phyloP scores from a whole-genome alignment of 495 filamentous ascomycete species.

The Neurospora cerealis region DNA sequence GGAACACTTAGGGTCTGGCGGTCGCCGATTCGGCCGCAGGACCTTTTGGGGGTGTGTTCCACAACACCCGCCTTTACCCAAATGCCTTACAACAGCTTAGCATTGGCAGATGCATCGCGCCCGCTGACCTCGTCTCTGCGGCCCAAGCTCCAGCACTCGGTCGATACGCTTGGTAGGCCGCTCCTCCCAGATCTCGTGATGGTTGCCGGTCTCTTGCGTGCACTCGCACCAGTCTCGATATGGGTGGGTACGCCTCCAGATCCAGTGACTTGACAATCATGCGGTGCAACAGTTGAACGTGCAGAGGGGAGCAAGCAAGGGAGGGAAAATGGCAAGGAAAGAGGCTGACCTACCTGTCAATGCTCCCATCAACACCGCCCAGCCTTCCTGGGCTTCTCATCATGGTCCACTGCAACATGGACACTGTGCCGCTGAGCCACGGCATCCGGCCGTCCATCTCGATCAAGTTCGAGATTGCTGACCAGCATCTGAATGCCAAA shows the following conservation, averaged over 20 bases:
- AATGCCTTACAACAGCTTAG: constrained; percentile 15
- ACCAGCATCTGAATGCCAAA: constrained; percentile 61
- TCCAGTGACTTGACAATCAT: constrained; percentile 32
- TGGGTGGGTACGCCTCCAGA: constrained; percentile 11
- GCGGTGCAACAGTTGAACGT: constrained; percentile 26
- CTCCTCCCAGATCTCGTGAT: constrained; percentile 1
- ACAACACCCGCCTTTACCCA: constrained; percentile 23
- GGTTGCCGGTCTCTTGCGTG: constrained; percentile 15
- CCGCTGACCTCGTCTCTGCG: constrained; percentile 8
- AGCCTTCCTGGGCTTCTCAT: constrained; percentile 63
- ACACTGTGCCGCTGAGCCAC: constrained; percentile 64
- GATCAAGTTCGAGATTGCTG: constrained; percentile 57
- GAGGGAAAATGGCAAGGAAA: constrained; percentile 15
- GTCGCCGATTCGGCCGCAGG: constrained; percentile 31
- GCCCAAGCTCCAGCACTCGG: background rate
- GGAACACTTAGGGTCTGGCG: constrained; percentile 9
- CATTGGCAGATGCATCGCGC: constrained; percentile 18
- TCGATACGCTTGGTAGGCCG: background rate
- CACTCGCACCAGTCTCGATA: constrained; percentile 27
- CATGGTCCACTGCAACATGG: constrained; percentile 61
- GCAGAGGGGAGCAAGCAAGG: constrained; percentile 2
- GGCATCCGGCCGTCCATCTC: constrained; percentile 73
- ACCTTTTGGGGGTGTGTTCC: constrained; percentile 24
- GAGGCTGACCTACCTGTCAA: constrained; percentile 72
- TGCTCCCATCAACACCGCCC: constrained; percentile 60